Evolutionary conservation across 306 rosid species (phyloP), one percentile per base, ranked within the genome.

Genomic region (Sechiopsis laciniata): DNA sequence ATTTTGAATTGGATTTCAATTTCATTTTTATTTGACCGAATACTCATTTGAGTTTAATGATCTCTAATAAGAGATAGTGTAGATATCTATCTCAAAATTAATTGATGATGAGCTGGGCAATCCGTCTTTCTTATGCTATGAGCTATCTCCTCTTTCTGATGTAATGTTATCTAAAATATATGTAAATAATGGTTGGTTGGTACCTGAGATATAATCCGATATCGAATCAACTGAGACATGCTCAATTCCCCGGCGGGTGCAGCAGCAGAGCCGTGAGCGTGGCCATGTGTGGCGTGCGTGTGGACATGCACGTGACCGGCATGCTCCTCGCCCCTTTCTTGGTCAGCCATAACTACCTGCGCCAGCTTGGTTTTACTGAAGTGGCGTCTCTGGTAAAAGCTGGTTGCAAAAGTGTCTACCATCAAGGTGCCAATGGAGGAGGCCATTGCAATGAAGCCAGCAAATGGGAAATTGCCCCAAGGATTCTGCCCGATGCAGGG

Each of bases 251-350:
- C 67, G 53, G 85, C 13, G 10, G 87, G 75, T 15, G 26, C 8
- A 21, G 29, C 32, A 26, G 29, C 22, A 45, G 77, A 45, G 57
- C 97, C 99, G 74, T 94, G 96, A 66, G 97, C 85, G 76, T 91
- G 99, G 12, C 99, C 99, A 57, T 94, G 99, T 0, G 99, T 85
- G 60, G 96, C 90, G 77, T 94, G 99, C 1, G 96, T 91, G 77
- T 89, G 99, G 19, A 91, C 96, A 82, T 94, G 99, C 10, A 94
- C 81, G 69, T 91, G 99, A 75, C 87, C 92, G 29, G 74, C 83
- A 74, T 85, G 99, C 24, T 68, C 81, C 56, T 81, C 82, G 22
- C 77, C 84, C 14, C 14, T 58, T 75, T 88, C 95, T 72, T 82
- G 92, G 53, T 86, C 86, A 0, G 57, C 24, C 12, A 67, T 56